Evolutionary conservation across 345 rosid genomes (phyloP).

Genomic region (Excoecaria agallocha): DNA sequence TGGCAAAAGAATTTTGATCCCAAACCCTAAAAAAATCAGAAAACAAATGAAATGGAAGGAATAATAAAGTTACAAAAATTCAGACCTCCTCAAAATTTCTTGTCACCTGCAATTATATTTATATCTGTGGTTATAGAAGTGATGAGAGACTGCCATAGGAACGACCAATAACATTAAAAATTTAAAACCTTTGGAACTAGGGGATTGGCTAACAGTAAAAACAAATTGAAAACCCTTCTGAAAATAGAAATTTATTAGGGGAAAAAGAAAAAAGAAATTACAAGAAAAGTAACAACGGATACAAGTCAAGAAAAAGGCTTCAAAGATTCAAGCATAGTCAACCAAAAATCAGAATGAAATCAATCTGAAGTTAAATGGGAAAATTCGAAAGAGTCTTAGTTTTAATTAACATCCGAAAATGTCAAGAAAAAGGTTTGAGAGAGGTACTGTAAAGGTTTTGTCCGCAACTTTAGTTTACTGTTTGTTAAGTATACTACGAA

Average conservation of each 20-base stretch:
- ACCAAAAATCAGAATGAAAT: background rate
- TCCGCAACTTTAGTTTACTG: background rate
- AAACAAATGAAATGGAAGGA: too few relatives aligned
- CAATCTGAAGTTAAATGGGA: background rate
- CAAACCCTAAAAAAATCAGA: too few relatives aligned
- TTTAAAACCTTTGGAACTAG: background rate
- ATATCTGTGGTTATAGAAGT: background rate
- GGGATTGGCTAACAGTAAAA: background rate
- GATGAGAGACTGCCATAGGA: background rate
- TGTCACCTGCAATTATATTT: background rate
- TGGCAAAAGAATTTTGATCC: background rate
- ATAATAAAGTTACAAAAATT: background rate
- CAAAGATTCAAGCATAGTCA: conserved; percentile 1
- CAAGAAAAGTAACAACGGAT: background rate
- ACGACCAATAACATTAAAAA: background rate
- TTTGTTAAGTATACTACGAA: background rate
- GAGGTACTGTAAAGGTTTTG: background rate
- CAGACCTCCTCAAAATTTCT: background rate
- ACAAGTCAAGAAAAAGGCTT: background rate
- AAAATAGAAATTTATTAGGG: background rate
- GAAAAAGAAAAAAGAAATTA: background rate
- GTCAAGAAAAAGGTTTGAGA: background rate
- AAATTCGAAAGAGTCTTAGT: background rate
- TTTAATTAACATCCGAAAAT: background rate
- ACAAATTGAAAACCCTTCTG: background rate